Conservation (phyloP, 495 filamentous ascomycete species). For the Astrothelium subdiscretum region DNA sequence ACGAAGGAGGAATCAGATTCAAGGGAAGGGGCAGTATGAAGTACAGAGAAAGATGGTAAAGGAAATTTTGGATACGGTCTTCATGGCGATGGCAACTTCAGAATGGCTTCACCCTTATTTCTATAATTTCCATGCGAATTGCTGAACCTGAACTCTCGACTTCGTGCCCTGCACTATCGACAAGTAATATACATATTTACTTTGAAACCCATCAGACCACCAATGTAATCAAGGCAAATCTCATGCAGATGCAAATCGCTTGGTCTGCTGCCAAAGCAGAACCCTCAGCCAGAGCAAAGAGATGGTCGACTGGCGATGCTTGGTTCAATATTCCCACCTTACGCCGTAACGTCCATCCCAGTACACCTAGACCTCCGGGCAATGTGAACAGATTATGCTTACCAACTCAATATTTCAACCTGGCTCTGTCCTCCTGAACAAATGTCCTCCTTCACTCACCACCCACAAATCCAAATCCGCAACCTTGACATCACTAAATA, state of each 20-base stretch:
- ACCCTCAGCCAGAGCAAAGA: neutral
- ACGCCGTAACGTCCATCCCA: neutral
- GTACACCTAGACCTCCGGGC: neutral
- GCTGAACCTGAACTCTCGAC: neutral
- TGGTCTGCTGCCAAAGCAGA: neutral
- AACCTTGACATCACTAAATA: conserved; percentile 2
- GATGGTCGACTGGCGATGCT: neutral
- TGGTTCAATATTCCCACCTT: neutral
- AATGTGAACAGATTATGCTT: neutral
- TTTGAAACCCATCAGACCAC: neutral
- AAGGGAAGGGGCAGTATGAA: conserved; percentile 37
- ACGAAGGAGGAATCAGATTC: conserved; percentile 29
- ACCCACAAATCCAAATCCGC: conserved; percentile 6
- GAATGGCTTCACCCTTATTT: neutral
- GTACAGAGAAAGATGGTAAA: conserved; percentile 19
- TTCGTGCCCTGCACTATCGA: neutral
- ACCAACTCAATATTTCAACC: neutral
- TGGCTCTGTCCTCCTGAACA: conserved; percentile 3
- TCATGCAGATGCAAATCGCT: neutral
- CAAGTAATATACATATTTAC: neutral
- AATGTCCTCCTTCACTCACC: conserved; percentile 4
- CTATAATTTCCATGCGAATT: neutral
- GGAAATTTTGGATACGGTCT: neutral
- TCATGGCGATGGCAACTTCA: neutral
- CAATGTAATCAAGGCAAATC: neutral